A percentile compares a stretch with the other conserved stretches of the same genome.
These are phyloP conservation scores for Pleurozium schreberi DNA, from an alignment of 225 moss, liverwort and hornwort genomes.

Conservation along the genomic window DNA sequence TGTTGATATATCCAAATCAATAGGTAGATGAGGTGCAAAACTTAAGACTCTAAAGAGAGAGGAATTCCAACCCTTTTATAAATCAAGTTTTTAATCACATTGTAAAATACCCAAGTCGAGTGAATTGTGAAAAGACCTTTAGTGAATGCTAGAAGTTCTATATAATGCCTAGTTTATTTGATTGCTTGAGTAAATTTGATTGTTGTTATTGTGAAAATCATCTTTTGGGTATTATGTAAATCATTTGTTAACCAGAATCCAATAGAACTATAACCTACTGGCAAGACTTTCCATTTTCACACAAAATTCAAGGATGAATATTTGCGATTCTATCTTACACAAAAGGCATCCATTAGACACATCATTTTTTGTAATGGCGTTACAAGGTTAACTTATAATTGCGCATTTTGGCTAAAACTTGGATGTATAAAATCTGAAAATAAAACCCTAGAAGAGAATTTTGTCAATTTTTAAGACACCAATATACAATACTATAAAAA, in stretches of 20 bases:
- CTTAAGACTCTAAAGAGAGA: neutral
- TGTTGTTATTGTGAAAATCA: neutral
- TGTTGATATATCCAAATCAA: neutral
- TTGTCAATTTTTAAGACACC: fast-evolving
- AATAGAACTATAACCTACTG: fast-evolving
- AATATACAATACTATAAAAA: neutral
- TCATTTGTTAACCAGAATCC: neutral
- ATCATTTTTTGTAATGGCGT: fast-evolving
- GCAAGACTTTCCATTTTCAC: fast-evolving
- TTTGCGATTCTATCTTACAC: neutral
- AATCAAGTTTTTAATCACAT: too few relatives aligned
- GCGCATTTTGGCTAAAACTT: neutral
- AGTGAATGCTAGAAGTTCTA: too few relatives aligned
- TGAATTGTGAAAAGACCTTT: neutral
- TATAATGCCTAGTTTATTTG: neutral
- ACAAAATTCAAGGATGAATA: neutral
- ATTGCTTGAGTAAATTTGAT: neutral
- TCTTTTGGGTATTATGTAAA: neutral
- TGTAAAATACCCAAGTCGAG: fast-evolving
- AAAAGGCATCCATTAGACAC: fast-evolving
- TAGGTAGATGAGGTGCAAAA: too few relatives aligned
- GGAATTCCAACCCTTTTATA: neutral
- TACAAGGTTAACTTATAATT: neutral
- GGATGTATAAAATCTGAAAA: fast-evolving
- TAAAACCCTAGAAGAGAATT: fast-evolving